Conservation (phyloP, 495 filamentous ascomycete genomes). For the Lepraria neglecta region DNA sequence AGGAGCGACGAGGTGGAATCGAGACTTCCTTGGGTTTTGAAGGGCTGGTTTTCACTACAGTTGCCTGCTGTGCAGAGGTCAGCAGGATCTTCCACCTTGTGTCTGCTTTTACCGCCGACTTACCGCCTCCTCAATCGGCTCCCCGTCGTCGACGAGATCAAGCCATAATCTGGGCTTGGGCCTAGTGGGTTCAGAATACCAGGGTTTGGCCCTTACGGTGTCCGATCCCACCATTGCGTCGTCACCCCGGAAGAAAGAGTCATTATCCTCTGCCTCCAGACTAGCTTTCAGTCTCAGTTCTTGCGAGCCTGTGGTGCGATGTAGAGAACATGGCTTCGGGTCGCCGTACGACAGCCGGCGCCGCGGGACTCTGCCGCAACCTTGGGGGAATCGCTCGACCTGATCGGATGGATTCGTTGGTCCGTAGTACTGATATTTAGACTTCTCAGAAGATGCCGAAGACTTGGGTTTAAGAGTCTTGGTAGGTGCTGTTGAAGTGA, state of each 20-base stretch:
- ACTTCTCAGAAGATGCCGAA: neutral
- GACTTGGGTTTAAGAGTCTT: neutral
- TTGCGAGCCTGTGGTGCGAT: slow-evolving; percentile 9
- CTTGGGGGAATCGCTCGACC: neutral
- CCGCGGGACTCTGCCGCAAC: neutral
- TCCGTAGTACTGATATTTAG: slow-evolving; percentile 4
- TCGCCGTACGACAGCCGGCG: slow-evolving; percentile 17
- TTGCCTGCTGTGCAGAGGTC: slow-evolving; percentile 18
- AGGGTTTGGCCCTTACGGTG: neutral
- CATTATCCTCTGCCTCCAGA: neutral
- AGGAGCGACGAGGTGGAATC: slow-evolving; percentile 16
- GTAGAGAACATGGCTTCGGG: slow-evolving; percentile 3
- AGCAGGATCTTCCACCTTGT: neutral
- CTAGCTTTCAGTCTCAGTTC: slow-evolving; percentile 5
- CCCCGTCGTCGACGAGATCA: slow-evolving; percentile 15
- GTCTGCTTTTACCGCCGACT: neutral
- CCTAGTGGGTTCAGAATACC: slow-evolving; percentile 11
- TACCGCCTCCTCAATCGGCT: slow-evolving; percentile 22
- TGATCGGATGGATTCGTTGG: slow-evolving; percentile 5
- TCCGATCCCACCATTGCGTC: neutral
- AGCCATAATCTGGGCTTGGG: slow-evolving; percentile 18
- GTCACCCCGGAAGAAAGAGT: neutral
- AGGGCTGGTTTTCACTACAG: slow-evolving; percentile 19
- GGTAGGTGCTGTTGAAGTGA: neutral
- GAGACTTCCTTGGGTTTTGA: slow-evolving; percentile 22